These are phyloP conservation scores for Globisporangium viniferum DNA, from an alignment of 352 stramenopile species.

Conservation along the genomic window DNA sequence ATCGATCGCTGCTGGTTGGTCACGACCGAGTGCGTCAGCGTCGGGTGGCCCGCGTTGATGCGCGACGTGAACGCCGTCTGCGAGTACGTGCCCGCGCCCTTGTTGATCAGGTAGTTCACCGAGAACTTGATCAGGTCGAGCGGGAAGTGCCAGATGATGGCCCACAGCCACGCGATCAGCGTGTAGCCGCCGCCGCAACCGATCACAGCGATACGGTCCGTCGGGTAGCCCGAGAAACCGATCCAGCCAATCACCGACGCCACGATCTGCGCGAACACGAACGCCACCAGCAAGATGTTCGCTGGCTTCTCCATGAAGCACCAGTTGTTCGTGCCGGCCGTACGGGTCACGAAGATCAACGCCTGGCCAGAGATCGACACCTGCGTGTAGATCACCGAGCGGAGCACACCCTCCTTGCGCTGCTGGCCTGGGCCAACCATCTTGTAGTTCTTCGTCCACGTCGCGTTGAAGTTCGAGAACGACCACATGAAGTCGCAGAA, in stretches of 20 bases:
- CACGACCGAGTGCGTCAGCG: slow-evolving; percentile 55
- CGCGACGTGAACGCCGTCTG: slow-evolving; percentile 66
- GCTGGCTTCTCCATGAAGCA: slow-evolving; percentile 68
- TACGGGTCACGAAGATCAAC: slow-evolving; percentile 75
- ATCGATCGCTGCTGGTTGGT: slow-evolving; percentile 63
- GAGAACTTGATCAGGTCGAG: slow-evolving; percentile 73
- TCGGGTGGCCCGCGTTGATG: slow-evolving; percentile 75
- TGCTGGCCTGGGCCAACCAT: slow-evolving; percentile 59
- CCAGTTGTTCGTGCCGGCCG: slow-evolving; percentile 71
- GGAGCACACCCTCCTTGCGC: slow-evolving; percentile 66
- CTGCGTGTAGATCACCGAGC: slow-evolving; percentile 66
- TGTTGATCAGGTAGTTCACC: slow-evolving; percentile 65
- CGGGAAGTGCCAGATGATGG: slow-evolving; percentile 70
- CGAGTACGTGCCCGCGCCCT: slow-evolving; percentile 43
- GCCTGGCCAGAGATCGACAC: slow-evolving; percentile 75
- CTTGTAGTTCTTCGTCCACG: slow-evolving; percentile 60
- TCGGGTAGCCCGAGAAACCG: slow-evolving; percentile 65
- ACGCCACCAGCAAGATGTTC: slow-evolving; percentile 61
- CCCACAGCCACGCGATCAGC: slow-evolving; percentile 64
- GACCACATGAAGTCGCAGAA: slow-evolving; percentile 71
- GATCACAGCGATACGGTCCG: slow-evolving; percentile 61
- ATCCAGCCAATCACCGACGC: slow-evolving; percentile 65
- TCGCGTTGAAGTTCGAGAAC: slow-evolving; percentile 70
- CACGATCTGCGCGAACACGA: slow-evolving; percentile 66
- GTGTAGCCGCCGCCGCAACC: slow-evolving; percentile 62